Base-by-base conservation (phyloP, 345 rosid species). In the Dovyalis caffra region DNA sequence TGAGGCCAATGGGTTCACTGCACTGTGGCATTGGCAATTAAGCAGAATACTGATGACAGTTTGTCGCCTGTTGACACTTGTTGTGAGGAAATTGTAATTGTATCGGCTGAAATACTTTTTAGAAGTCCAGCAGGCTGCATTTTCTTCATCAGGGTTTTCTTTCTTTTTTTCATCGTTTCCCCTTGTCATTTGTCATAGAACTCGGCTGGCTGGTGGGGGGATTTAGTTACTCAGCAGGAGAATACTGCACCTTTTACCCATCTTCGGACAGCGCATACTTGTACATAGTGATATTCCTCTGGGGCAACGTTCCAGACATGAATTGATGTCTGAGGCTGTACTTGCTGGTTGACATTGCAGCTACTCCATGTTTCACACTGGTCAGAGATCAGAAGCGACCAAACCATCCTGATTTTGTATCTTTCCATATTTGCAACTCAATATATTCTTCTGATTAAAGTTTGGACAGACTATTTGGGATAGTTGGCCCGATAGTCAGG, bases 281-380 rank as follows among this genome's bases (percentile, higher is more conserved):
- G 88, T 86, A 88, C 86, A 88, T 88, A 79, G 67, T 76, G 76
- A 75, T n/a, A n/a, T 81, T 35, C 72, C 69, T 70, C 28, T 45
- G 63, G 70, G 69, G 76, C 45, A 66, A 56, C 37, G 43, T 64
- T 60, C 51, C 68, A 75, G 65, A 66, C 58, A 53, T 20, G 73
- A 60, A 64, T 57, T 20, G 64, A 63, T 23, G 8, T 35, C 34
- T 5, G 33, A 69, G 64, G 66, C 29, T 25, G 33, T 33, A 47
- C 33, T 72, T 58, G 34, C 34, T 18, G 47, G 69, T 40, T 23
- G 49, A 14, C 69, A 8, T 3, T n/a, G 47, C 61, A 63, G 8
- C 16, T 28, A 12, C 74, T 62, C n/a, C 65, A 51, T 43, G 63
- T 7, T 3, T 35, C 69, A 51, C 70, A 64, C 62, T 15, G 72